phyloP scores from a whole-genome alignment of 2,329 filamentous ascomycete species.

The Stachybotrys chartarum region DNA sequence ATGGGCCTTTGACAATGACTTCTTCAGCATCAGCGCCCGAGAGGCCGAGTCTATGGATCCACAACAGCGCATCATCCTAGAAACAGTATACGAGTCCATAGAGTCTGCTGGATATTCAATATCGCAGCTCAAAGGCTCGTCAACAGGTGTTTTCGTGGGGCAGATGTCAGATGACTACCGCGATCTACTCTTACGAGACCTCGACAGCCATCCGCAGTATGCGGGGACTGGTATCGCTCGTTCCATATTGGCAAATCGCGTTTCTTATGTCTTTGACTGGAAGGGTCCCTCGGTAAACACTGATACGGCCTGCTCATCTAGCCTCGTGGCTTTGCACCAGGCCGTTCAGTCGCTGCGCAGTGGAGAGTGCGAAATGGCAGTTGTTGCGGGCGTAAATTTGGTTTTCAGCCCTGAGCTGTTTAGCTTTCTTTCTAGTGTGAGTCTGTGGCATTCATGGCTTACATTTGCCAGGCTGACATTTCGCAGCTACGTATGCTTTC shows the following conservation, averaged over 20 bases:
- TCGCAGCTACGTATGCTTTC: conserved; percentile 4
- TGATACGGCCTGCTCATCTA: conserved; percentile 34
- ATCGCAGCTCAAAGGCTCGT: conserved; percentile 13
- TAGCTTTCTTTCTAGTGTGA: not conserved
- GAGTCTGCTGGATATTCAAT: conserved; percentile 22
- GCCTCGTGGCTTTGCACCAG: conserved; percentile 28
- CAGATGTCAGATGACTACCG: conserved; percentile 27
- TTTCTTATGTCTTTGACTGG: conserved; percentile 33
- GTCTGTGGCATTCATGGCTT: not conserved
- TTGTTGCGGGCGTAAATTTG: conserved; percentile 12
- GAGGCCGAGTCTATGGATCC: conserved; percentile 26
- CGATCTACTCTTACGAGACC: conserved; percentile 25
- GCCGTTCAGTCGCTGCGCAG: conserved; percentile 24
- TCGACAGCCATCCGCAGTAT: conserved; percentile 12
- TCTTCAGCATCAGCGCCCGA: conserved; percentile 22
- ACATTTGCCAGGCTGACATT: not conserved
- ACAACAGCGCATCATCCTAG: conserved; percentile 22
- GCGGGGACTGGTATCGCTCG: conserved; percentile 15
- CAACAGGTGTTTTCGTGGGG: conserved; percentile 24
- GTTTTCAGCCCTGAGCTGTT: not conserved
- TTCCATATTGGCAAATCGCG: conserved; percentile 25
- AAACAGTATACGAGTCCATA: conserved; percentile 26
- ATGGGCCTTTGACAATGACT: conserved; percentile 13
- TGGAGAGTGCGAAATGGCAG: conserved; percentile 16
- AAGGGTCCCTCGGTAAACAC: conserved; percentile 30